phyloP scores from a whole-genome alignment of 495 filamentous ascomycete species.

The Hypoxylon trugodes region DNA sequence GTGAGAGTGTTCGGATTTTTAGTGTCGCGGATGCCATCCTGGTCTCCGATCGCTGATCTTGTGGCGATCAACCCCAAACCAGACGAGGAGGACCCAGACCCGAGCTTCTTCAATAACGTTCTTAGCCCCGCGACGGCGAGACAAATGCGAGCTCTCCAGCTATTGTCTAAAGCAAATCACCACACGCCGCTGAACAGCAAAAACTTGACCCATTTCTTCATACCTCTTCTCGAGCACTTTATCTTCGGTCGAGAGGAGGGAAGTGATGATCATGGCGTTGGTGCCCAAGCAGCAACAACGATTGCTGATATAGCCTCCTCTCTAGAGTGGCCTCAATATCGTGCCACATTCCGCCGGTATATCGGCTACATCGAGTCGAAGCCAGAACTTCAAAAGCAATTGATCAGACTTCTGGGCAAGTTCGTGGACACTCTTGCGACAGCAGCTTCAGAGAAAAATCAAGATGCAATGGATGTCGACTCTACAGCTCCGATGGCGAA shows the following conservation, averaged over 20 bases:
- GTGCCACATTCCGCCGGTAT: slow-evolving; percentile 80
- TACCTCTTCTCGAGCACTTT: slow-evolving; percentile 93
- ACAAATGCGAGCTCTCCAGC: slow-evolving; percentile 81
- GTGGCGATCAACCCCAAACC: slow-evolving; percentile 73
- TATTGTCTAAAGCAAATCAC: slow-evolving; percentile 71
- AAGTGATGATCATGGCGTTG: slow-evolving; percentile 81
- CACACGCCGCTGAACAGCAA: slow-evolving; percentile 70
- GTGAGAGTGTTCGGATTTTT: slow-evolving; percentile 79
- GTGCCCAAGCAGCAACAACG: slow-evolving; percentile 79
- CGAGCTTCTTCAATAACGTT: slow-evolving; percentile 92
- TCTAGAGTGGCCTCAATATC: slow-evolving; percentile 91
- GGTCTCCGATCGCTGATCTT: slow-evolving; percentile 78
- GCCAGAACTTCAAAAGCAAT: slow-evolving; percentile 82
- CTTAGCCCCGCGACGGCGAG: slow-evolving; percentile 90
- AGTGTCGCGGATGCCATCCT: slow-evolving; percentile 71
- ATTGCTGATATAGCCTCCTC: slow-evolving; percentile 76
- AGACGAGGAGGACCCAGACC: slow-evolving; percentile 74
- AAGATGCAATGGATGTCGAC: slow-evolving; percentile 51
- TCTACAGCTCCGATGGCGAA: slow-evolving; percentile 11
- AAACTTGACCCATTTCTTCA: slow-evolving; percentile 85
- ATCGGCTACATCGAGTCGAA: slow-evolving; percentile 81
- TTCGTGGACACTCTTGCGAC: slow-evolving; percentile 78
- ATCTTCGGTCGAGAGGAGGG: slow-evolving; percentile 81
- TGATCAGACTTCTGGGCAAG: slow-evolving; percentile 81
- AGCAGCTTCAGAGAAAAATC: slow-evolving; percentile 53